These are phyloP conservation scores for Pseudofabraea citricarpa DNA, from an alignment of 2,329 filamentous ascomycete species.

Conservation along the genomic window DNA sequence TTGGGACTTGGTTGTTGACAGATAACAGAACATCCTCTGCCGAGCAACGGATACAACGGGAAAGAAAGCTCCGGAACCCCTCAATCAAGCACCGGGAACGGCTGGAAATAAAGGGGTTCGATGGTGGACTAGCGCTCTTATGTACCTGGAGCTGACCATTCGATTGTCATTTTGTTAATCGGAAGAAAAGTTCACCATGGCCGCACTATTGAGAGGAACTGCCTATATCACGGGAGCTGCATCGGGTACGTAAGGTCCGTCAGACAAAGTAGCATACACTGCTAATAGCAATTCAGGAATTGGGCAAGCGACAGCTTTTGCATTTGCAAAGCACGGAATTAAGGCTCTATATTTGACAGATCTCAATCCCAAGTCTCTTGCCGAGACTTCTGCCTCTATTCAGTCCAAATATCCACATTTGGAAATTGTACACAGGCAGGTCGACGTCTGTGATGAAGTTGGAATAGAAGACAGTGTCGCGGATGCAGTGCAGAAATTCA, in stretches of 20 bases:
- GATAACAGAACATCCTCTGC: too few relatives aligned
- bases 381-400: slow-evolving; percentile 29
- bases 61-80: too few relatives aligned
- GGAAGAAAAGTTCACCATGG: too few relatives aligned
- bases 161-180: too few relatives aligned
- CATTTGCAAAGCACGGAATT: slow-evolving; percentile 43
- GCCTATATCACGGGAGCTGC: slow-evolving; percentile 45
- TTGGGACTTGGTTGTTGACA: too few relatives aligned
- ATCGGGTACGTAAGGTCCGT: slow-evolving; percentile 29
- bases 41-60: too few relatives aligned
- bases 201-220: slow-evolving; percentile 36
- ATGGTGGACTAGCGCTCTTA: too few relatives aligned
- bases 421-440: slow-evolving; percentile 33
- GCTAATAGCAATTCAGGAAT: too few relatives aligned
- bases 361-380: slow-evolving; percentile 32
- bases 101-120: too few relatives aligned
- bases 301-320: slow-evolving; percentile 39
- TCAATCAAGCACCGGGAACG: too few relatives aligned
- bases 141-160: too few relatives aligned
- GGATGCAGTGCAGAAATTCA: slow-evolving; percentile 39
- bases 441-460: slow-evolving; percentile 41
- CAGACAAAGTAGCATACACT: too few relatives aligned
- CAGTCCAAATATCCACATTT: slow-evolving; percentile 33
- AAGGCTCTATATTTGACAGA: slow-evolving; percentile 42
- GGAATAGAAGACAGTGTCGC: slow-evolving; percentile 39